phyloP scores from a whole-genome alignment of 805 yeast species.

The Nakazawaea ernobii region DNA sequence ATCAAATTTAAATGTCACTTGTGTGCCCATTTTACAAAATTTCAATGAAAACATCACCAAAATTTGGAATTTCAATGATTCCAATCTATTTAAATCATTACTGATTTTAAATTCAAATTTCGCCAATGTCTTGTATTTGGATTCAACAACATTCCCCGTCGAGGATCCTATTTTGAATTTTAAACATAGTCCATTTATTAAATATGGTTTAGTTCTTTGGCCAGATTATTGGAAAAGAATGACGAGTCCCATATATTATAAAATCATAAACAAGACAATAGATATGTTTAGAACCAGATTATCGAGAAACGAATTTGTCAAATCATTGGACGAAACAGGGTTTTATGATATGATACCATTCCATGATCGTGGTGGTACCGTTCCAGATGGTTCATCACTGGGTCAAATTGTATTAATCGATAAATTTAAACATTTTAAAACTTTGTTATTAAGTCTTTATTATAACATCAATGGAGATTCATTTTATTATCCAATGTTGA shows the following conservation, averaged over 20 bases:
- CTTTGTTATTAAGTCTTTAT: conserved; percentile 55
- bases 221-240: conserved; percentile 75
- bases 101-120: conserved; percentile 41
- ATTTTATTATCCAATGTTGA: conserved; percentile 50
- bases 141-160: conserved; percentile 41
- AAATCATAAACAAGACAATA: conserved; percentile 19
- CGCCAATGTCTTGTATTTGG: conserved; percentile 37
- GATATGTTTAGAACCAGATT: conserved; percentile 15
- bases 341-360: conserved; percentile 31
- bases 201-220: conserved; percentile 58
- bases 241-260: conserved; percentile 55
- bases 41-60: conserved; percentile 48
- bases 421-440: conserved; percentile 50
- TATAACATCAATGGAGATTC: conserved; percentile 63
- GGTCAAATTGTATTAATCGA: conserved; percentile 61
- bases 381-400: conserved; percentile 67
- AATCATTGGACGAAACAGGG: conserved; percentile 20
- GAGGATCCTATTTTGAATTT: conserved; percentile 32
- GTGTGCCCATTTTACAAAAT: conserved; percentile 60
- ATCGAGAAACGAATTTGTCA: conserved; percentile 25
- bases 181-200: conserved; percentile 34
- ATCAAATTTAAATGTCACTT: conserved; percentile 56
- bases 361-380: conserved; percentile 62
- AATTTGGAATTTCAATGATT: conserved; percentile 40
- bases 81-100: conserved; percentile 48